Conservation (phyloP, 2,329 filamentous ascomycete species). For the Paraphaeosphaeria sporulosa region DNA sequence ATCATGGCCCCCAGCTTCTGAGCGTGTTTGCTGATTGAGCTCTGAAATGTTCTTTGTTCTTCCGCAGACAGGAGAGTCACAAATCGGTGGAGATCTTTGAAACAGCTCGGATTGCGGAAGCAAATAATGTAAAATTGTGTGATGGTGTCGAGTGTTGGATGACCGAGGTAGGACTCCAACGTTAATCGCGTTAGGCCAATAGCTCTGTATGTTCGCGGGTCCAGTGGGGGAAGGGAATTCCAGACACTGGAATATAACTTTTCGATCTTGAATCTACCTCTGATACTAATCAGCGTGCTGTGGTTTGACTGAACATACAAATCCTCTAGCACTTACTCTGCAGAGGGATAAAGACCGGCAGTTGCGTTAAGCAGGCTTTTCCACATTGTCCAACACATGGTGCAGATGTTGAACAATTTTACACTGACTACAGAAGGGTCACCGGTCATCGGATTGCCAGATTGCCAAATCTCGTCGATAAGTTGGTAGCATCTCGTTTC, state of each 20-base stretch:
- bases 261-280: constrained; percentile 3
- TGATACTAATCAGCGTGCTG: not conserved
- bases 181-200: constrained; percentile 12
- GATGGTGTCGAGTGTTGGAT: constrained; percentile 4
- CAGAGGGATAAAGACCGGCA: constrained; percentile 9
- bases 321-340: constrained; percentile 20
- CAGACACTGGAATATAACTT: not conserved
- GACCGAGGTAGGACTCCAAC: not conserved
- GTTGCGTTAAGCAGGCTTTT: constrained; percentile 25
- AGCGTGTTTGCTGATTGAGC: constrained; percentile 21
- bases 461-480: constrained; percentile 22
- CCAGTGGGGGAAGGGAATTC: not conserved
- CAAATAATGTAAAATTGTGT: constrained; percentile 20
- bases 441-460: constrained; percentile 3
- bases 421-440: constrained; percentile 3
- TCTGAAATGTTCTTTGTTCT: constrained; percentile 26
- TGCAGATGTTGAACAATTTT: constrained; percentile 24
- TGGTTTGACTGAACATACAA: not conserved
- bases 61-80: constrained; percentile 25
- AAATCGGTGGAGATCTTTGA: constrained; percentile 36
- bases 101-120: constrained; percentile 36
- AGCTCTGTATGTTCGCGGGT: constrained; percentile 6
- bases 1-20: not conserved
- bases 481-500: constrained; percentile 24
- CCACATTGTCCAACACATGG: constrained; percentile 32